Conservation (phyloP, 2,329 filamentous ascomycete genomes). For the Fusarium miscanthi region DNA sequence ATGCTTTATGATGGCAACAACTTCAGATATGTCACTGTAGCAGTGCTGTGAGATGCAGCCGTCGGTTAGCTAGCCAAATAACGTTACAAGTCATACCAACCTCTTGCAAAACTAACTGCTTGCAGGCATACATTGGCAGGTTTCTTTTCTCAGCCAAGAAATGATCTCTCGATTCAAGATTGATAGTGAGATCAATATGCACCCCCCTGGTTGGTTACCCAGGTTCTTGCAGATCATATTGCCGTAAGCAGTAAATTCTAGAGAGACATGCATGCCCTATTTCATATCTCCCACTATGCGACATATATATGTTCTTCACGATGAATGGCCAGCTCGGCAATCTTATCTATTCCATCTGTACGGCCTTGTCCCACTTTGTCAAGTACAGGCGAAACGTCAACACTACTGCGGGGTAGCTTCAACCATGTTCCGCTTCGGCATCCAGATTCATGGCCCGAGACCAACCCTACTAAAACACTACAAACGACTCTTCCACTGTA, state of each 20-base stretch:
- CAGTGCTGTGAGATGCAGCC: neutral
- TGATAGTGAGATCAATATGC: neutral
- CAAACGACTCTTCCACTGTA: neutral
- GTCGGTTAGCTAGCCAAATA: neutral
- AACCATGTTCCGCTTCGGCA: neutral
- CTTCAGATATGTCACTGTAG: neutral
- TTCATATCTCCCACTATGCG: rapidly evolving
- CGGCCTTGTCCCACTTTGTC: neutral
- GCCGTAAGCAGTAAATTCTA: neutral
- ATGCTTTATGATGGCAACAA: too few relatives aligned
- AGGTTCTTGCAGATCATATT: neutral
- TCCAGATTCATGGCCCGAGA: neutral
- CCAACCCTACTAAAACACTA: neutral
- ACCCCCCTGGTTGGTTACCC: neutral
- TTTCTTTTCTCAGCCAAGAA: neutral
- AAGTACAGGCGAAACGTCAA: neutral
- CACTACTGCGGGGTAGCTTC: neutral
- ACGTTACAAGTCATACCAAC: neutral
- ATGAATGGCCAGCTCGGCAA: neutral
- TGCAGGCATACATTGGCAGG: rapidly evolving
- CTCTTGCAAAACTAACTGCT: neutral
- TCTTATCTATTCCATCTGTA: neutral
- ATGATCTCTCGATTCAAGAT: neutral
- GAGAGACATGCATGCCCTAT: neutral
- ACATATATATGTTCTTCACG: neutral